A percentile compares a stretch with the other conserved stretches of the same genome.
These are phyloP conservation scores for Terana coerulea DNA, from an alignment of 768 basidiomycete species.

Conservation along the genomic window DNA sequence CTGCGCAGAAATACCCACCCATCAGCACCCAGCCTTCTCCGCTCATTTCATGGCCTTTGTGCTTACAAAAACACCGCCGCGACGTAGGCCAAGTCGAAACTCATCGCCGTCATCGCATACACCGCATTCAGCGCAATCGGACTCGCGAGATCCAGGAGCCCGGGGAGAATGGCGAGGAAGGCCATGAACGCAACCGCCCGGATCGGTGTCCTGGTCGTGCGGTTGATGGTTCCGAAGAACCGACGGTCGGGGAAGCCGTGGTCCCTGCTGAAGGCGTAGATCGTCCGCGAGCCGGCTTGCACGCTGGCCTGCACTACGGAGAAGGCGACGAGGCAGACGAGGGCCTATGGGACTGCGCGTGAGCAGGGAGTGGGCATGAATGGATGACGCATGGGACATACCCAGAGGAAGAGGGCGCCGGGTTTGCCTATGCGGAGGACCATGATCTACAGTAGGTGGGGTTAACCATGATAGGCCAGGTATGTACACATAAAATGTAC, in stretches of 20 bases:
- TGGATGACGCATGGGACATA: conserved; percentile 61
- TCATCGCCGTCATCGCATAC: conserved; percentile 78
- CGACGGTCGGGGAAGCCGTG: too few relatives aligned
- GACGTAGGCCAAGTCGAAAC: conserved; percentile 73
- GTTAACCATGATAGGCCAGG: too few relatives aligned
- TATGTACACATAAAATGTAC: too few relatives aligned
- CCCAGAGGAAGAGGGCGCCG: conserved; percentile 77
- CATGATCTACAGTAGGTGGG: conserved; percentile 54
- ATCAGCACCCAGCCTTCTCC: too few relatives aligned
- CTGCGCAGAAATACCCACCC: too few relatives aligned
- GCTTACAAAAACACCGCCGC: conserved; percentile 67
- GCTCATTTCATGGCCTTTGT: not conserved
- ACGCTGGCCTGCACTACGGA: not conserved
- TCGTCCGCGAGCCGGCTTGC: conserved; percentile 2
- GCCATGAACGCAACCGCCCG: conserved; percentile 76
- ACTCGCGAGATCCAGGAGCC: too few relatives aligned
- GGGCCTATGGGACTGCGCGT: too few relatives aligned
- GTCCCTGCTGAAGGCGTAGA: conserved; percentile 4
- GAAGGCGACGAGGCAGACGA: conserved; percentile 76
- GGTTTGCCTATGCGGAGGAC: conserved; percentile 67
- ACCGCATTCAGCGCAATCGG: conserved; percentile 77
- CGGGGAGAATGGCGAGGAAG: conserved; percentile 60
- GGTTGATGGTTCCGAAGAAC: conserved; percentile 71
- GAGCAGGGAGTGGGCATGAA: too few relatives aligned
- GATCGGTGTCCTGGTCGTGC: conserved; percentile 66